Percentiles rank a stretch among this genome's conserved stretches.
Conservation (phyloP, 148 eudicot species). For the Rhododendron williamsianum region DNA sequence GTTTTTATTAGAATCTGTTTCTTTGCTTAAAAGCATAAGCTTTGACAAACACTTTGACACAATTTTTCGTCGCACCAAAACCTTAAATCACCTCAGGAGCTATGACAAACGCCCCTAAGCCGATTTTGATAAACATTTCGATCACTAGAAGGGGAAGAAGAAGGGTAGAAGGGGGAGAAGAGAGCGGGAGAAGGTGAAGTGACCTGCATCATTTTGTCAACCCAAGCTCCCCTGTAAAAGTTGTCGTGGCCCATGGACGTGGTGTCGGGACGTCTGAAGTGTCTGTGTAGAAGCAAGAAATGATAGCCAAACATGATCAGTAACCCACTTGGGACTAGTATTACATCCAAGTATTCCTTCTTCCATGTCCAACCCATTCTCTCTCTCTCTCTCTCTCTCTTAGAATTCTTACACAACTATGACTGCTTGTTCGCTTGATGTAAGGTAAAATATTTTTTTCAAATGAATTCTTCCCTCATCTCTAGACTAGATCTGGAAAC, state of each 20-base stretch:
- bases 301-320: conserved; percentile 63
- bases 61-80: not conserved
- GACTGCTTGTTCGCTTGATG: not conserved
- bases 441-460: not conserved
- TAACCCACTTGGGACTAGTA: conserved; percentile 61
- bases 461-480: not conserved
- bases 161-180: not conserved
- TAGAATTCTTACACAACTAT: not conserved
- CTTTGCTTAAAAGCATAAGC: not conserved
- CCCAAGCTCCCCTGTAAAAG: conserved; percentile 52
- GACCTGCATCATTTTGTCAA: conserved; percentile 54
- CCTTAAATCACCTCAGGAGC: not conserved
- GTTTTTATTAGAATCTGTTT: not conserved
- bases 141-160: not conserved
- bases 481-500: not conserved
- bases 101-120: not conserved
- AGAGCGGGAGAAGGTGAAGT: not conserved
- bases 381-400: not conserved
- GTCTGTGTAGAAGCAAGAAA: conserved; percentile 48
- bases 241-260: conserved; percentile 64
- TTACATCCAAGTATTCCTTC: conserved; percentile 55
- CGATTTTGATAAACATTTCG: not conserved
- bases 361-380: conserved; percentile 27
- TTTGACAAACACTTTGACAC: not conserved
- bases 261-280: conserved; percentile 27